Conservation (phyloP, 2,329 filamentous ascomycete species). For the Colletotrichum echinochloae region DNA sequence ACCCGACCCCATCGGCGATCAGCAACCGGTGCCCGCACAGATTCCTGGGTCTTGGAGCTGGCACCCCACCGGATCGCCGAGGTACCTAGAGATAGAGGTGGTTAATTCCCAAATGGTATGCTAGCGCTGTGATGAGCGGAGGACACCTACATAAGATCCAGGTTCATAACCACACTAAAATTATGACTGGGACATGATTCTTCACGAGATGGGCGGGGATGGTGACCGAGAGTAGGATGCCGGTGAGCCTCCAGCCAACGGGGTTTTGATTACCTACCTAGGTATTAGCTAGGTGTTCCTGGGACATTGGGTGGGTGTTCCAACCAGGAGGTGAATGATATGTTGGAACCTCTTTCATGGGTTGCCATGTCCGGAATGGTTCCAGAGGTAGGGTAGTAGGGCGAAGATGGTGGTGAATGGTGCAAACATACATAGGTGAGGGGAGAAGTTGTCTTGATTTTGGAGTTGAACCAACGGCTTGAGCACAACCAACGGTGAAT, state of each 20-base stretch:
- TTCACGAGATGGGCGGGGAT: constrained; percentile 4
- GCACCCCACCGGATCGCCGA: constrained; percentile 23
- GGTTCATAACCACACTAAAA: constrained; percentile 25
- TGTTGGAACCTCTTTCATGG: neutral
- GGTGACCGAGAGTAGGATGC: too few species aligned
- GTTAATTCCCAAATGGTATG: constrained; percentile 23
- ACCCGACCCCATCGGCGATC: constrained; percentile 25
- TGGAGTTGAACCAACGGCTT: constrained; percentile 14
- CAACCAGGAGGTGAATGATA: neutral
- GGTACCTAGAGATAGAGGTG: neutral
- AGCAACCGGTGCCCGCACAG: constrained; percentile 22
- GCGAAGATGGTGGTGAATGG: neutral
- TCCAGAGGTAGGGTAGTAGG: neutral
- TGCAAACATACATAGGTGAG: neutral
- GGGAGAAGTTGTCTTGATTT: neutral
- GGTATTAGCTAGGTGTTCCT: neutral
- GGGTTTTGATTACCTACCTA: too few species aligned
- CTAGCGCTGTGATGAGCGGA: constrained; percentile 39
- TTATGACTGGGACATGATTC: constrained; percentile 22
- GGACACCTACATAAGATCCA: constrained; percentile 27
- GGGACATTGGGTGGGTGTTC: neutral
- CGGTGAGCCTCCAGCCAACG: neutral
- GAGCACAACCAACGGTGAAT: constrained; percentile 17
- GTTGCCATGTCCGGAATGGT: neutral
- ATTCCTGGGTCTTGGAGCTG: constrained; percentile 31